phyloP scores from a whole-genome alignment of 2,329 filamentous ascomycete genomes.

The Colletotrichum sp. region DNA sequence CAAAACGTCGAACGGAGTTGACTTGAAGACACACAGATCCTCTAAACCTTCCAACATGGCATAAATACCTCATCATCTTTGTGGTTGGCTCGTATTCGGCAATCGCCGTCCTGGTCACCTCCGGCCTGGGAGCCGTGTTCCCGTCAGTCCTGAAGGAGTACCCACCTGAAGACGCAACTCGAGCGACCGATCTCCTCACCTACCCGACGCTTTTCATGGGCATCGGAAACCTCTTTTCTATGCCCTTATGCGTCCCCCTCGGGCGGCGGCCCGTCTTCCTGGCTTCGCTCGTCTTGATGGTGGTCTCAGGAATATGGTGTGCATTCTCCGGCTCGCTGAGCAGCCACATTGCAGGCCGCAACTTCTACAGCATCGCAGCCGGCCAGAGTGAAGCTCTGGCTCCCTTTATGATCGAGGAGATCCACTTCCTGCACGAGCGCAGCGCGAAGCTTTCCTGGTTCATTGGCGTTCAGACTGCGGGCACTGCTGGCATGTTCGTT shows the following conservation, averaged over 20 bases:
- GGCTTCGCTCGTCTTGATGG: slow-evolving; percentile 28
- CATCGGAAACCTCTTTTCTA: slow-evolving; percentile 32
- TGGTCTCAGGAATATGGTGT: slow-evolving; percentile 26
- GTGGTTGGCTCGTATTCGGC: slow-evolving; percentile 22
- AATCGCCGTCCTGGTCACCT: slow-evolving; percentile 20
- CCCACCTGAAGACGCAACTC: slow-evolving; percentile 9
- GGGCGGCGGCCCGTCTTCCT: slow-evolving; percentile 36
- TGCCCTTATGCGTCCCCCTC: slow-evolving; percentile 34
- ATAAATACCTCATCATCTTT: slow-evolving; percentile 25
- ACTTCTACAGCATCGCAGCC: slow-evolving; percentile 33
- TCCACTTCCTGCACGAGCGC: slow-evolving; percentile 27
- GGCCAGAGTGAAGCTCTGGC: slow-evolving; percentile 34
- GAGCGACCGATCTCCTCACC: slow-evolving; percentile 31
- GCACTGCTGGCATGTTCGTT: slow-evolving; percentile 22
- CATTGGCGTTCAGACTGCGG: slow-evolving; percentile 20
- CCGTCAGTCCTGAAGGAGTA: slow-evolving; percentile 21
- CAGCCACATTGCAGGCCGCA: slow-evolving; percentile 27
- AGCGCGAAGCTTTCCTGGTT: slow-evolving; percentile 21
- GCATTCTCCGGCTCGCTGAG: not conserved
- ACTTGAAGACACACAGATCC: slow-evolving; percentile 22
- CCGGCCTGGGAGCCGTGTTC: slow-evolving; percentile 22
- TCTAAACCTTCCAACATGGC: slow-evolving; percentile 29
- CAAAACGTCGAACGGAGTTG: no score
- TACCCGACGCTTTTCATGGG: slow-evolving; percentile 34
- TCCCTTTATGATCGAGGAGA: slow-evolving; percentile 27